A percentile compares a stretch with the other conserved stretches of the same genome.
phyloP scores from a whole-genome alignment of 106 monocot species.

The Allium sativum region DNA sequence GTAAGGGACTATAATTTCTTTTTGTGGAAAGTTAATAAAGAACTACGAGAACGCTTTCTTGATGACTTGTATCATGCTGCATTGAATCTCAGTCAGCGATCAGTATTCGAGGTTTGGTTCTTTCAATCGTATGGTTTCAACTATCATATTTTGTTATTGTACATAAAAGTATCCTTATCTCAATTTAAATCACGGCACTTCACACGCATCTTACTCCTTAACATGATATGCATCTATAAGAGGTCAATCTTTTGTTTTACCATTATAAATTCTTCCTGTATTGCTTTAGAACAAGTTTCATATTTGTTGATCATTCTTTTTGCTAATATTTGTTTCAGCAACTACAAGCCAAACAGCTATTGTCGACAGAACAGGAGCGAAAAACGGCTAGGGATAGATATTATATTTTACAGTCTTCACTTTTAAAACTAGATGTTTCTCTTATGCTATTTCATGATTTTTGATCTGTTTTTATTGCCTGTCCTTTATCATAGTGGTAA shows the following conservation, averaged over 20 bases:
- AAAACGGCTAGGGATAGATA: not conserved
- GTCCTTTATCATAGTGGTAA: too few species aligned
- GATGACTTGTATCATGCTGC: conserved; percentile 77
- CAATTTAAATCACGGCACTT: too few species aligned
- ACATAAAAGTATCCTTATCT: too few species aligned
- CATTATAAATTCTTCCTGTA: not conserved
- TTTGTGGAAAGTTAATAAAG: conserved; percentile 65
- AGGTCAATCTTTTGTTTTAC: too few species aligned
- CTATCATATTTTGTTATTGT: not conserved
- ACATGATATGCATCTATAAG: too few species aligned
- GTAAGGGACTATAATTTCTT: conserved; percentile 12
- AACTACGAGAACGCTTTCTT: conserved; percentile 36
- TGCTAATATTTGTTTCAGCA: not conserved
- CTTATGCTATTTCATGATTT: conserved; percentile 52
- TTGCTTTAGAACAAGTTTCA: not conserved
- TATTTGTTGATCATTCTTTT: not conserved
- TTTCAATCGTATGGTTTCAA: conserved; percentile 2
- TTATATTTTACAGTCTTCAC: conserved; percentile 39
- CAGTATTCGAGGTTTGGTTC: conserved; percentile 19
- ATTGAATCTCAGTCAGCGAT: conserved; percentile 61
- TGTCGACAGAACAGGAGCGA: conserved; percentile 6
- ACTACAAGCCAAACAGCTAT: not conserved
- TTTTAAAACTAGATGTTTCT: conserved; percentile 54
- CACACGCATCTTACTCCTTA: too few species aligned
- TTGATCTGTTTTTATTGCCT: not conserved